Evolutionary conservation across 2,329 filamentous ascomycete genomes (phyloP), one percentile per base, ranked within the genome.

Genomic region (Exophiala xenobiotica): DNA sequence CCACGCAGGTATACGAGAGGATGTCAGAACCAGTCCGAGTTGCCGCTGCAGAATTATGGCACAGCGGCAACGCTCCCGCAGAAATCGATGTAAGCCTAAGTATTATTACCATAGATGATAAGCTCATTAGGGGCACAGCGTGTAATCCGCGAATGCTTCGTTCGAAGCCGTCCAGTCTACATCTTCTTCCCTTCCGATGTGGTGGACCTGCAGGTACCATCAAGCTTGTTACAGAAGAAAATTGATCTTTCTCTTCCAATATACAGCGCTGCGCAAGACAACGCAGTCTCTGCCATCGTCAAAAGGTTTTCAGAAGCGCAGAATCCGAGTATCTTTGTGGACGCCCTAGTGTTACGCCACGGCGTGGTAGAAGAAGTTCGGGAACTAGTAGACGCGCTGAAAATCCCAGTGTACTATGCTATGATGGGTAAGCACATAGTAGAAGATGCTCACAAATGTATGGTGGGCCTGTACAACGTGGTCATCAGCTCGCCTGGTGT

Each of bases 401-500:
- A 12, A 18, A n/a, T 41, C 12, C 22, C 38, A 22, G n/a, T n/a
- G n/a, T n/a, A n/a, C n/a, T n/a, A n/a, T n/a, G 22, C 38, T 4
- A 12, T 19, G 4, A 41, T 41, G 38, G 38, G 38, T 12, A 41
- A 41, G 23, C 22, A 12, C 6, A 41, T 41, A 6, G 18, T 41
- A 12, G 8, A 41, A 6, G 38, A 41, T 6, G 18, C 4, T 6
- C 16, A 41, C 6, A 8, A 18, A 12, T 20, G 6, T 23, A 18
- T 4, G 11, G 12, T 20, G 12, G 38, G 38, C 3, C 16, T 8
- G 6, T 41, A 41, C 38, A 41, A 41, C 18, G 38, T 3, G 4
- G 27, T 18, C 6, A 12, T 86, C 31, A 89, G 85, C 29, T 79
- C 84, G 45, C 76, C 80, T 1, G 63, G 63, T 49, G 64, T 72